Evolutionary conservation across 768 basidiomycete genomes (phyloP), one percentile per base, ranked within the genome.

Genomic region (Amanita phalloides): DNA sequence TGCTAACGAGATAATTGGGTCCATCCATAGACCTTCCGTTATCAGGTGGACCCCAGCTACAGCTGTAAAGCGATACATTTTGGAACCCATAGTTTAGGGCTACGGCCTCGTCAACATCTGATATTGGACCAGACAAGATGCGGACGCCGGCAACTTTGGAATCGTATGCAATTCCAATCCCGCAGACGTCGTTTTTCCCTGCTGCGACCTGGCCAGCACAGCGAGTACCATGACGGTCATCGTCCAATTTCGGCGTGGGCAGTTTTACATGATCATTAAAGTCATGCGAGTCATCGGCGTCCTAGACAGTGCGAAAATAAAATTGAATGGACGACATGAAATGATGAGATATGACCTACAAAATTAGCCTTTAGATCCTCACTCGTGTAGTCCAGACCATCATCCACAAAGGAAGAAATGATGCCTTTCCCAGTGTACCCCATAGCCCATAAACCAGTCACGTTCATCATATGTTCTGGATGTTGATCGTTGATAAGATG

Each of bases 11-110:
- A 59, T 89, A 86, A 11, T 79, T 81, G 0, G 96, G 96, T 0
- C 80, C 91, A 63, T 99, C 96, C 95, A 98, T 97, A 1, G 88
- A 82, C 60, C 74, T 73, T 7, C 95, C 95, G 60, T 96, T 88
- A 65, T 99, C 95, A 0, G 94, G 89, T 7, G 96, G 96, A 4
- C 96, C 96, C 96, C 96, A 99, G 51, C 89, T 92, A 66, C 96
- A 99, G 55, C 89, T 92, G 68, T 90, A 98, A 59, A 92, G 91
- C 23, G 86, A 89, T 47, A 86, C 91, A 58, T 90, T 83, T 57
- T 96, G 86, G 66, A 82, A 98, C 9, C 86, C 91, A 65, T 86
- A 96, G 68, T 99, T 99, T 53, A 99, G 79, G 6, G 94, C 83
- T 3, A 90, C 81, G 0, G 96, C 93, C 68, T 99, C 96, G 64